phyloP scores from a whole-genome alignment of 2,329 filamentous ascomycete species.

The Sclerotinia trifoliorum region DNA sequence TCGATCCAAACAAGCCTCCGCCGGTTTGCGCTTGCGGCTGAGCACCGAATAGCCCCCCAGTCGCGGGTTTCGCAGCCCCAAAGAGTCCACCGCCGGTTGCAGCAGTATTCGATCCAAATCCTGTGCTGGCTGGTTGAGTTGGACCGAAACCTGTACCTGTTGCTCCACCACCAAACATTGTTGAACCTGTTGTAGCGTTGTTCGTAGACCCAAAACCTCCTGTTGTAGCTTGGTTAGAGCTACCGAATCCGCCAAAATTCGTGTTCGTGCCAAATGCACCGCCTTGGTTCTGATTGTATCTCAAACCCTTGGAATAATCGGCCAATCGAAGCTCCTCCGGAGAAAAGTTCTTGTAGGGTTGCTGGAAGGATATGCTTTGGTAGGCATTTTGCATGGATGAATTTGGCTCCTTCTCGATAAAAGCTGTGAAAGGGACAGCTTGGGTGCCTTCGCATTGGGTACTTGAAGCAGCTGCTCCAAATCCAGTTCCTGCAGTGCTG shows the following conservation, averaged over 20 bases:
- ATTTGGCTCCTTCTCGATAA: conserved; percentile 70
- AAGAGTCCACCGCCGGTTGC: conserved; percentile 43
- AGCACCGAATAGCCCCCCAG: conserved; percentile 46
- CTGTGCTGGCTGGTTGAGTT: conserved; percentile 44
- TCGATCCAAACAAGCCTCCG: conserved; percentile 32
- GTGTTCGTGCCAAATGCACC: conserved; percentile 66
- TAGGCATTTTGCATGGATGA: conserved; percentile 61
- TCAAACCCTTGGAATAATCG: conserved; percentile 85
- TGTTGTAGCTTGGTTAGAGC: conserved; percentile 29
- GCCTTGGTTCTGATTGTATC: conserved; percentile 78
- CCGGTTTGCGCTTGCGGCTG: conserved; percentile 34
- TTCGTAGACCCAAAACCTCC: conserved; percentile 34
- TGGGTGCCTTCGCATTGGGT: conserved; percentile 68
- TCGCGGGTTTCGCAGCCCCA: conserved; percentile 41
- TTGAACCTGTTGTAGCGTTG: conserved; percentile 38
- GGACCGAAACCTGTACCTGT: conserved; percentile 48
- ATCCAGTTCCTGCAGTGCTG: conserved; percentile 46
- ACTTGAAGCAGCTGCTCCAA: conserved; percentile 45
- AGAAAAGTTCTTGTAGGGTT: conserved; percentile 84
- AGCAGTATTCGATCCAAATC: conserved; percentile 48
- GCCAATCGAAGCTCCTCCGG: conserved; percentile 79
- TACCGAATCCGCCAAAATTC: conserved; percentile 43
- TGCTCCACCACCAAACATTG: conserved; percentile 44
- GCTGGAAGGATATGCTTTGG: conserved; percentile 77
- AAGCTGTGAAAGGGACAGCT: conserved; percentile 65